These are phyloP conservation scores for Jaltomata sinuosa DNA, from an alignment of 257 asterid genomes.

Conservation along the genomic window DNA sequence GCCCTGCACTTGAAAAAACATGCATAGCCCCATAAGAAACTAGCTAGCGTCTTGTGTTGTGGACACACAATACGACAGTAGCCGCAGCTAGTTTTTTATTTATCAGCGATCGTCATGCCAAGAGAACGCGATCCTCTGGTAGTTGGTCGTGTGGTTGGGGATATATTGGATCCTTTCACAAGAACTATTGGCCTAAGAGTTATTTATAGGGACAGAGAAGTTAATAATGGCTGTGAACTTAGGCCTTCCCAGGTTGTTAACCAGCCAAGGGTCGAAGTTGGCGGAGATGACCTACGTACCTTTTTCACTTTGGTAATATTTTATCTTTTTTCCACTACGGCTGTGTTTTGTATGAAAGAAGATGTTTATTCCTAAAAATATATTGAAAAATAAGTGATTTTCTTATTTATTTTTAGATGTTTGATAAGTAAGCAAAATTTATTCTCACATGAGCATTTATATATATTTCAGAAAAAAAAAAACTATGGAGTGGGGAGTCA, in stretches of 20 bases:
- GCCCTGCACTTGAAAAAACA: background rate
- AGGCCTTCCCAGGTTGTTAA: constrained; percentile 52
- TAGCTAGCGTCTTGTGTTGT: background rate
- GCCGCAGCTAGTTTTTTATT: background rate
- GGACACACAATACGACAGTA: background rate
- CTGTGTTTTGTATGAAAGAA: background rate
- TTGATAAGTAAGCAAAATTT: too few relatives aligned
- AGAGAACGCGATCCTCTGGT: constrained; percentile 54
- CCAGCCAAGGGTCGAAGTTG: constrained; percentile 70
- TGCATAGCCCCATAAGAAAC: background rate
- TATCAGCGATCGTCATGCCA: constrained; percentile 17
- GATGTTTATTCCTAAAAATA: too few relatives aligned
- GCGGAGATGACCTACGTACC: constrained; percentile 69
- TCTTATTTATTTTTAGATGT: too few relatives aligned
- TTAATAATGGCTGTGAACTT: constrained; percentile 51
- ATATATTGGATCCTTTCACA: constrained; percentile 58
- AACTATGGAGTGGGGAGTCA: too few relatives aligned
- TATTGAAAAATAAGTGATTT: too few relatives aligned
- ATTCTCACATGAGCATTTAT: too few relatives aligned
- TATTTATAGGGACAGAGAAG: constrained; percentile 27
- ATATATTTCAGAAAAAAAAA: too few relatives aligned
- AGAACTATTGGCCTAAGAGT: constrained; percentile 36
- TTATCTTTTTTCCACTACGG: background rate
- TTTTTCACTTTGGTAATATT: constrained; percentile 49
- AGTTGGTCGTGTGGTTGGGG: constrained; percentile 63